Percentiles rank a stretch among this genome's conserved stretches.
Evolutionary conservation across 352 stramenopile genomes (phyloP).

Genomic region (Salisapilia sapeloensis): DNA sequence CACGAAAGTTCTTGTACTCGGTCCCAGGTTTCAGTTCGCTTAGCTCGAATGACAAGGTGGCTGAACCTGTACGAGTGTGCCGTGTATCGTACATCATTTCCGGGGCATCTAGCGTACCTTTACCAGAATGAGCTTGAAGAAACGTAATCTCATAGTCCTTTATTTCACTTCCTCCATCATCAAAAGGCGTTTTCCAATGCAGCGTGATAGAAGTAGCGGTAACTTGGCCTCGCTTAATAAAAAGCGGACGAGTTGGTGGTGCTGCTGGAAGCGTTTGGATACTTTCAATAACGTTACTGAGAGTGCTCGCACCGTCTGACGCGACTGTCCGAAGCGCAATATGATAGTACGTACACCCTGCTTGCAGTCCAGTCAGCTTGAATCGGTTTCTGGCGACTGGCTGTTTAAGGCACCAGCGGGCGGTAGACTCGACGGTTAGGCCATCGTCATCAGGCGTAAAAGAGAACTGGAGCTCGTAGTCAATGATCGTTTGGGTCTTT

Average conservation of each 20-base stretch:
- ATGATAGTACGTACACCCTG: slow-evolving; percentile 25
- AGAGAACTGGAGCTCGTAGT: slow-evolving; percentile 43
- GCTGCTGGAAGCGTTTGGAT: slow-evolving; percentile 13
- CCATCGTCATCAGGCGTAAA: slow-evolving; percentile 5
- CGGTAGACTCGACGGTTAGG: slow-evolving; percentile 5
- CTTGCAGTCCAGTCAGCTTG: slow-evolving; percentile 12
- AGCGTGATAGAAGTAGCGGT: slow-evolving; percentile 49
- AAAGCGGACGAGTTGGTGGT: slow-evolving; percentile 21
- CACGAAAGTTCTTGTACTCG: slow-evolving; percentile 41
- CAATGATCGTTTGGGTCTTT: slow-evolving; percentile 34
- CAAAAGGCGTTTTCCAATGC: slow-evolving; percentile 35
- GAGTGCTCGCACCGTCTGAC: slow-evolving; percentile 24
- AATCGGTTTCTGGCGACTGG: slow-evolving; percentile 31
- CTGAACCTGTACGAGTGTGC: slow-evolving; percentile 28
- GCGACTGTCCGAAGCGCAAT: slow-evolving; percentile 33
- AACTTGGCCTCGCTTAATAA: slow-evolving; percentile 22
- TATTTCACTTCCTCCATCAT: slow-evolving; percentile 33
- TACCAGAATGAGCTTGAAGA: slow-evolving; percentile 32
- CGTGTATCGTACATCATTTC: slow-evolving; percentile 35
- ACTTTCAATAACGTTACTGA: slow-evolving; percentile 21
- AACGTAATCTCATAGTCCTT: slow-evolving; percentile 57
- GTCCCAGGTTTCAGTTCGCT: slow-evolving; percentile 34
- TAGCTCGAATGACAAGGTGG: slow-evolving; percentile 14
- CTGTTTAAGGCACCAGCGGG: slow-evolving; percentile 32
- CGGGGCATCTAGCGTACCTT: slow-evolving; percentile 33